phyloP scores from a whole-genome alignment of 2,329 filamentous ascomycete species.

The Spiromastix sp. region DNA sequence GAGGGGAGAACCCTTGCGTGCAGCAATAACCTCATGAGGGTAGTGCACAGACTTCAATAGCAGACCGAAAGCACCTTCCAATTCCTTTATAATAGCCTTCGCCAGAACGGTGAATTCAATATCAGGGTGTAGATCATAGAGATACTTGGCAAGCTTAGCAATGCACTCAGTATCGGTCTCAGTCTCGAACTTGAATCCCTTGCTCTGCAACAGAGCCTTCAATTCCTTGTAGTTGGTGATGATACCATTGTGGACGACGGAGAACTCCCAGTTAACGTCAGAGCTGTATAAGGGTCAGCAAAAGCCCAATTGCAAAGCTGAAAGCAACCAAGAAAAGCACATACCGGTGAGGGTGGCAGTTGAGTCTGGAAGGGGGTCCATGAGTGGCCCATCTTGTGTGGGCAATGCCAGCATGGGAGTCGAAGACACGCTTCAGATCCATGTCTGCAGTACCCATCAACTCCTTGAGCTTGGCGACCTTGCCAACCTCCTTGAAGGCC shows the following conservation, averaged over 20 bases:
- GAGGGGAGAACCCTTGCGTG: slow-evolving; percentile 94
- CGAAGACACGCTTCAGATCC: slow-evolving; percentile 86
- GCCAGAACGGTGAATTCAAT: slow-evolving; percentile 94
- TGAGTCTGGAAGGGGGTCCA: slow-evolving; percentile 81
- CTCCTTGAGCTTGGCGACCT: slow-evolving; percentile 92
- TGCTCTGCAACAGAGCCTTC: slow-evolving; percentile 81
- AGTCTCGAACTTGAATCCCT: slow-evolving; percentile 98
- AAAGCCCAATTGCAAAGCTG: not conserved
- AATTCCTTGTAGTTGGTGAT: slow-evolving; percentile 99
- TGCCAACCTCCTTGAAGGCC: slow-evolving; percentile 98
- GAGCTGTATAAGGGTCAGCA: slow-evolving; percentile 48
- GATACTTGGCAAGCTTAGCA: slow-evolving; percentile 96
- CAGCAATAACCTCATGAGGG: slow-evolving; percentile 94
- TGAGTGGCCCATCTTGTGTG: slow-evolving; percentile 99
- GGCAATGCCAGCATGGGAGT: slow-evolving; percentile 96
- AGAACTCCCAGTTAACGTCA: slow-evolving; percentile 90
- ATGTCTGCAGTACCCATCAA: slow-evolving; percentile 76
- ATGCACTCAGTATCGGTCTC: slow-evolving; percentile 99
- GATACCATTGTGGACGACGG: slow-evolving; percentile 98
- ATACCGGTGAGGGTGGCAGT: slow-evolving; percentile 98
- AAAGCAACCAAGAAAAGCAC: slow-evolving; percentile 18
- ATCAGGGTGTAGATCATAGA: slow-evolving; percentile 86
- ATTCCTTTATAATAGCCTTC: slow-evolving; percentile 96
- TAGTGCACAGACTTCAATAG: slow-evolving; percentile 98
- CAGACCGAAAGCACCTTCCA: slow-evolving; percentile 94